Evolutionary conservation across 768 basidiomycete genomes (phyloP).

Genomic region (Boletus edulis): DNA sequence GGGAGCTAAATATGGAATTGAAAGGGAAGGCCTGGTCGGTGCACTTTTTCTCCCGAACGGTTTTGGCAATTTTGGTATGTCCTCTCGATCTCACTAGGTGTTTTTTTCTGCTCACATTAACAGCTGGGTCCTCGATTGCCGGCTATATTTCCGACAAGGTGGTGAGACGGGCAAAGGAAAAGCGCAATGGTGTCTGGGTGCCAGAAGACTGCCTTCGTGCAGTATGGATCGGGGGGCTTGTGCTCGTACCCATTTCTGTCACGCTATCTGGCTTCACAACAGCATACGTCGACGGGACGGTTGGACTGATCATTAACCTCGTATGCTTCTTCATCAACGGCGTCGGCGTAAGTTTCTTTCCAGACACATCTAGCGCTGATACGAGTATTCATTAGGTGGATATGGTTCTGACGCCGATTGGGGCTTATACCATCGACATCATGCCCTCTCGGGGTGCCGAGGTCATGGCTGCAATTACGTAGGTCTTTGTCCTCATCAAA

Average conservation of each 20-base stretch:
- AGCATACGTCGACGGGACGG: conserved; percentile 44
- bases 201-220: conserved; percentile 69
- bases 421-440: conserved; percentile 60
- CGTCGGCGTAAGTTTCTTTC: conserved; percentile 48
- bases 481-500: conserved; percentile 17
- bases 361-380: background rate
- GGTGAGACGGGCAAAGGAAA: conserved; percentile 45
- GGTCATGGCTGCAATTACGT: conserved; percentile 57
- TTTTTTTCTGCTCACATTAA: background rate
- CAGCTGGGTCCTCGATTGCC: conserved; percentile 60
- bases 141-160: conserved; percentile 58
- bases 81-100: background rate
- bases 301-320: conserved; percentile 51
- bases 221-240: conserved; percentile 41
- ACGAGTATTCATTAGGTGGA: conserved; percentile 43
- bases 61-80: conserved; percentile 25
- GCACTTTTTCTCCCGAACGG: conserved; percentile 26
- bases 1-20: conserved; percentile 42
- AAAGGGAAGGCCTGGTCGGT: conserved; percentile 22
- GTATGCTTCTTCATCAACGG: conserved; percentile 62
- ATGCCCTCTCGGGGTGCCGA: conserved; percentile 62
- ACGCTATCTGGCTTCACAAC: conserved; percentile 49
- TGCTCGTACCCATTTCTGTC: conserved; percentile 54
- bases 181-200: conserved; percentile 56
- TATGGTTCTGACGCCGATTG: conserved; percentile 50